Evolutionary conservation across 352 stramenopile genomes (phyloP).

Genomic region (Globisporangium okanoganense): DNA sequence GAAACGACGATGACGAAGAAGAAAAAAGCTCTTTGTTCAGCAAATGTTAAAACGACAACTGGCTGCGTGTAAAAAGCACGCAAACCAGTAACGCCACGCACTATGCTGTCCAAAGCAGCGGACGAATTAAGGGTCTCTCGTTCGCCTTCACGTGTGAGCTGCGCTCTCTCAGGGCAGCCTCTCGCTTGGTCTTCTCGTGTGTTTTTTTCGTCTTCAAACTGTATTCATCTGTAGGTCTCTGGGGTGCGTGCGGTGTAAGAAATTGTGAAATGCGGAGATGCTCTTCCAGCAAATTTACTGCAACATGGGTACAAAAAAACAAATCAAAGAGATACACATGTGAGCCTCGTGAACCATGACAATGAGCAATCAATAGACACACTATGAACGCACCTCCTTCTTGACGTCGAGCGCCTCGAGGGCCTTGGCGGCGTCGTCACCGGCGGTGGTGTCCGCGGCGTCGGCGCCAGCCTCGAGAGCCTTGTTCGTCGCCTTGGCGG

Average conservation of each 20-base stretch:
- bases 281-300: constrained; percentile 16
- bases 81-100: background rate
- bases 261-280: constrained; percentile 10
- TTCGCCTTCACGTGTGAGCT: background rate
- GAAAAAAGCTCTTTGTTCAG: constrained; percentile 11
- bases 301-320: constrained; percentile 1
- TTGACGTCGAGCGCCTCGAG: constrained; percentile 89
- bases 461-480: constrained; percentile 91
- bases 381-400: constrained; percentile 48
- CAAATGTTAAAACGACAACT: background rate
- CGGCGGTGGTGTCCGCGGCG: constrained; percentile 87
- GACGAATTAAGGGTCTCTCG: background rate
- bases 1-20: constrained; percentile 1
- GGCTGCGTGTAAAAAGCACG: background rate
- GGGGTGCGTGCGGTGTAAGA: constrained; percentile 2
- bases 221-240: constrained; percentile 17
- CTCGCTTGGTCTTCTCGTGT: constrained; percentile 1
- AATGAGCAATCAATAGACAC: background rate
- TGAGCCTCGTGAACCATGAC: background rate
- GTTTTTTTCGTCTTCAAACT: constrained; percentile 11
- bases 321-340: background rate
- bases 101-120: background rate
- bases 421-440: constrained; percentile 91
- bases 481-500: constrained; percentile 94
- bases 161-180: constrained; percentile 5